These are phyloP conservation scores for Curvularia verruculosa DNA, from an alignment of 2,329 filamentous ascomycete genomes.

Conservation along the genomic window DNA sequence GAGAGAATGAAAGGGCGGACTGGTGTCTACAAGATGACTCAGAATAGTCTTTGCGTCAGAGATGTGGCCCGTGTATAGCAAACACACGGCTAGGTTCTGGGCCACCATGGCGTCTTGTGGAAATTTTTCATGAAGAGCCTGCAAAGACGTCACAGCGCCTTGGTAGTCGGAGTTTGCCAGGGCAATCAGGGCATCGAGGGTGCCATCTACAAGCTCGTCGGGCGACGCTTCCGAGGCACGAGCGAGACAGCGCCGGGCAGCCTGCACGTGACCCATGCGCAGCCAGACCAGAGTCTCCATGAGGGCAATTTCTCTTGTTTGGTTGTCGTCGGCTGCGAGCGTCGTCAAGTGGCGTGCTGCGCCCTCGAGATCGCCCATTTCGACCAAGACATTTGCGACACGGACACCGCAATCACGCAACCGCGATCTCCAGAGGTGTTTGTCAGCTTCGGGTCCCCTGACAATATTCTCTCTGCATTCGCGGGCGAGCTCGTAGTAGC, in stretches of 20 bases:
- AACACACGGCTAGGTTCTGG: slow-evolving; percentile 83
- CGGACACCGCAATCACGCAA: slow-evolving; percentile 75
- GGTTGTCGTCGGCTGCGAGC: slow-evolving; percentile 49
- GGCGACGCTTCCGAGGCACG: slow-evolving; percentile 20
- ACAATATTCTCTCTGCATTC: slow-evolving; percentile 71
- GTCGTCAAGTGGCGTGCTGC: slow-evolving; percentile 74
- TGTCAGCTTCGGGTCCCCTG: slow-evolving; percentile 55
- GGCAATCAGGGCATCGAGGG: slow-evolving; percentile 71
- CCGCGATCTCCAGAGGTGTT: slow-evolving; percentile 71
- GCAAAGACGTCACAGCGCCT: slow-evolving; percentile 68
- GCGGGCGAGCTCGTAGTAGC: slow-evolving; percentile 84
- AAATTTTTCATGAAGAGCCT: slow-evolving; percentile 54
- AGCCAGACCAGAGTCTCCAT: slow-evolving; percentile 72
- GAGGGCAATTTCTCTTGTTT: slow-evolving; percentile 41
- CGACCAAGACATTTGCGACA: slow-evolving; percentile 70
- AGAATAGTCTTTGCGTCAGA: slow-evolving; percentile 66
- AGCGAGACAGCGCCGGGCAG: slow-evolving; percentile 64
- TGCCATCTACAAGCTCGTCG: slow-evolving; percentile 42
- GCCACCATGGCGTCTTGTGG: slow-evolving; percentile 70
- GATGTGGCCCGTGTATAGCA: slow-evolving; percentile 81
- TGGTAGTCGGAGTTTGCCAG: slow-evolving; percentile 80
- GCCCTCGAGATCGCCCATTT: slow-evolving; percentile 86
- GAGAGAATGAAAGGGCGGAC: slow-evolving; percentile 71
- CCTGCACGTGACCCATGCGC: slow-evolving; percentile 75
- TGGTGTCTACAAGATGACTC: slow-evolving; percentile 67